Evolutionary conservation across 257 asterid genomes (phyloP).

Genomic region (Phtheirospermum japonicum): DNA sequence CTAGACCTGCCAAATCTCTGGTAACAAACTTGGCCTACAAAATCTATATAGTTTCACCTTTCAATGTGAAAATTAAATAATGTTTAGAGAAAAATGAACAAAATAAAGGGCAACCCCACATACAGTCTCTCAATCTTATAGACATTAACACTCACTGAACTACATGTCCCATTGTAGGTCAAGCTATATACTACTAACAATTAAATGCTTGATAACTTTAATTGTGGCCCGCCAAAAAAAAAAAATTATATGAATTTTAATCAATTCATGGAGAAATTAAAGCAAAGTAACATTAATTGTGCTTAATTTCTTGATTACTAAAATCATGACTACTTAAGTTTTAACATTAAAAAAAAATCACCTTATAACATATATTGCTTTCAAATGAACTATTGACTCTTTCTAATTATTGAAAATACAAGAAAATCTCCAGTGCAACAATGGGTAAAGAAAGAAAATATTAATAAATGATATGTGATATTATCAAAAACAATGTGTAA

Average conservation of each 20-base stretch:
- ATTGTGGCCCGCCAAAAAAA: slow-evolving; percentile 23
- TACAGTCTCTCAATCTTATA: not conserved
- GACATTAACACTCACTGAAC: not conserved
- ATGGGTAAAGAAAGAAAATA: too few relatives aligned
- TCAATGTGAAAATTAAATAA: slow-evolving; percentile 21
- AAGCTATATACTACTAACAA: slow-evolving; percentile 22
- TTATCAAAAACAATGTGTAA: too few relatives aligned
- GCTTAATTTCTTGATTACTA: too few relatives aligned
- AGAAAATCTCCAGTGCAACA: too few relatives aligned
- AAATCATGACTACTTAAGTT: too few relatives aligned
- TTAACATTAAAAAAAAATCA: too few relatives aligned
- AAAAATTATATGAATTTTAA: not conserved
- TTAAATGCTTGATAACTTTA: not conserved
- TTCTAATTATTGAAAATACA: too few relatives aligned
- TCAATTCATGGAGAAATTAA: slow-evolving; percentile 1
- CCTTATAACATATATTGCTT: too few relatives aligned
- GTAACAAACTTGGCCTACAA: slow-evolving; percentile 31
- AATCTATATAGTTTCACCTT: slow-evolving; percentile 35
- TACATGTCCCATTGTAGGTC: slow-evolving; percentile 28
- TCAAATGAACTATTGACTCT: too few relatives aligned
- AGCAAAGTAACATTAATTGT: not conserved
- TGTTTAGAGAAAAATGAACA: slow-evolving; percentile 32
- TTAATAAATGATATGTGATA: too few relatives aligned
- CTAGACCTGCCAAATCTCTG: slow-evolving; percentile 7
- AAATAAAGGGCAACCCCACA: slow-evolving; percentile 24